Percentiles rank a stretch among this genome's conserved stretches.
These are phyloP conservation scores for Calonectria crousiana DNA, from an alignment of 2,329 filamentous ascomycete species.

Conservation along the genomic window DNA sequence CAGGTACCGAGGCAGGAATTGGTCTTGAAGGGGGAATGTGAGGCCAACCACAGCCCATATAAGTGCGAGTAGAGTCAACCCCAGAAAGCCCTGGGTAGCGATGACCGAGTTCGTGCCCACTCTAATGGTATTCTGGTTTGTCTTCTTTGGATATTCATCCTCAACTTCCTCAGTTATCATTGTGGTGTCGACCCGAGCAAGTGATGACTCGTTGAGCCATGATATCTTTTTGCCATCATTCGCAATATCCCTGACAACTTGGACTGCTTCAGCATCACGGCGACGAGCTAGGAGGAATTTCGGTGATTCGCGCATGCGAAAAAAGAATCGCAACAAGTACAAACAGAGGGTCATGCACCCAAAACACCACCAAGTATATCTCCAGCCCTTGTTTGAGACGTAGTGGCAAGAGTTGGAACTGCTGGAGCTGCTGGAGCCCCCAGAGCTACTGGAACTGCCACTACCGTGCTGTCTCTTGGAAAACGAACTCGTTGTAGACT, in stretches of 20 bases:
- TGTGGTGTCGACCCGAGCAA: neutral
- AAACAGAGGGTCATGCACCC: neutral
- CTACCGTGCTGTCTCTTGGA: neutral
- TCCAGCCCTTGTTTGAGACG: conserved; percentile 4
- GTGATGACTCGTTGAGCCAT: neutral
- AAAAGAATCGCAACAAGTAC: neutral
- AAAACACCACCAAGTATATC: conserved; percentile 1
- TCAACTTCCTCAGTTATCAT: neutral
- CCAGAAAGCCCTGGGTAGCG: neutral
- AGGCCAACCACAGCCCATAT: neutral
- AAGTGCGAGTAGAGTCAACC: neutral
- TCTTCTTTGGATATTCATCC: neutral
- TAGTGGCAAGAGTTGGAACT: neutral
- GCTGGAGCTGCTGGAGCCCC: neutral
- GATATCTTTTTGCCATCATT: neutral
- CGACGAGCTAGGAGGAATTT: neutral
- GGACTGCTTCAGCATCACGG: neutral
- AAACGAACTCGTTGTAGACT: neutral
- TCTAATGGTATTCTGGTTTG: neutral
- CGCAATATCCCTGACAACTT: neutral
- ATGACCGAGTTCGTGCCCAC: neutral
- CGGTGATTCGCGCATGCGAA: neutral
- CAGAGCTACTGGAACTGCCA: neutral
- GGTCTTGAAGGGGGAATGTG: neutral
- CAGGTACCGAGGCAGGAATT: neutral